Evolutionary conservation across 371 early-diverging fungal species (phyloP).

Genomic region (Rhizomucor miehei): DNA sequence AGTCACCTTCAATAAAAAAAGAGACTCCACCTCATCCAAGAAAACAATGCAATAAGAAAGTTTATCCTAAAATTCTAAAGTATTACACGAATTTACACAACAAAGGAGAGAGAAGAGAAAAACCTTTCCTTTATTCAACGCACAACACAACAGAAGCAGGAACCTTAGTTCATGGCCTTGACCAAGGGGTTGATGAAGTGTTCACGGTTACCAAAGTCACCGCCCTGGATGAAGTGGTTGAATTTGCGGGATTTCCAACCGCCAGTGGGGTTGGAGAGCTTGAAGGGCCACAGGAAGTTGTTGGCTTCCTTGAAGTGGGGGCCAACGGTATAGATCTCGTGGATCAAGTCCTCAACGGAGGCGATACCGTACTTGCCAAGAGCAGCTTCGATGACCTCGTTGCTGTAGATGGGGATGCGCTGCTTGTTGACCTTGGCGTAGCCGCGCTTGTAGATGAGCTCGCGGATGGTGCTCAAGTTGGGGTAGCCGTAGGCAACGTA

Average conservation of each 20-base stretch:
- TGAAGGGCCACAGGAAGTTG: conserved; percentile 99
- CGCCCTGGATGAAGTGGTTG: conserved; percentile 97
- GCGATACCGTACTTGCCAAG: conserved; percentile 97
- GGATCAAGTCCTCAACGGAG: conserved; percentile 99
- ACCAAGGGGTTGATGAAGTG: conserved; percentile 95
- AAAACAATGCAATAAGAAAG: no score
- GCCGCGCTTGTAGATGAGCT: conserved; percentile 99
- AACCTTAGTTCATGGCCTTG: conserved; percentile 94
- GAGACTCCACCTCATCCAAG: no score
- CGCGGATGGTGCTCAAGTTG: conserved; percentile 98
- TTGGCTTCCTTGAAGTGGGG: conserved; percentile 87
- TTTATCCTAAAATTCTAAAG: no score
- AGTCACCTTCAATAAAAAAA: no score
- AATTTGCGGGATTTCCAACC: conserved; percentile 96
- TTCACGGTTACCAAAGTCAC: conserved; percentile 98
- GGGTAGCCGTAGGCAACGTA: conserved; percentile 98
- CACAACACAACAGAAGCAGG: background rate
- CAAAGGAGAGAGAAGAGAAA: background rate
- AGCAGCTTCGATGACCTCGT: conserved; percentile 90
- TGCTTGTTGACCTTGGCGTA: conserved; percentile 97
- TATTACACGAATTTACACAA: no score
- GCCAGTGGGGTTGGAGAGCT: conserved; percentile 97
- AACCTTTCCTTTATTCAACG: background rate
- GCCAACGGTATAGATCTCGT: conserved; percentile 99
- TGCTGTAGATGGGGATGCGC: conserved; percentile 96